Evolutionary conservation across 1,284 basidiomycete genomes (phyloP), one percentile per base, ranked within the genome.

Genomic region (Fistulina hepatica): DNA sequence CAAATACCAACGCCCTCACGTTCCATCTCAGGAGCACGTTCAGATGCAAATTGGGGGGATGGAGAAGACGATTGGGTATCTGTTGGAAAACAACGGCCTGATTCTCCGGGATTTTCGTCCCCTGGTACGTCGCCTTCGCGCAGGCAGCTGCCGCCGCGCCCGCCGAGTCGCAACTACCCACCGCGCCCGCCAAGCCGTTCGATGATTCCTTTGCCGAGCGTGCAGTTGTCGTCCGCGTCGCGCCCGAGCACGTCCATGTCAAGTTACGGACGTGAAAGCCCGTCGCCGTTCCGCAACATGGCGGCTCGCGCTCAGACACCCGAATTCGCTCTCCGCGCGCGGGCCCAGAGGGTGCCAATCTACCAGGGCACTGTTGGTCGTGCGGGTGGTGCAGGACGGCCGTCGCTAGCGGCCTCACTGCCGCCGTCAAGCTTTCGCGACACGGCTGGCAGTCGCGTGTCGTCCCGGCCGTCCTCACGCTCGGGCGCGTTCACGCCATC

Each of bases 351-450:
- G 35, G 59, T 76, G 6, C 65, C 73, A 6, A 58, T 76, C 39
- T 73, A 70, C 48, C 64, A 66, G 28, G 61, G 65, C 31, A 52
- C 57, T 7, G 47, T 52, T 23, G 55, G 50, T 27, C 54, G 34
- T 43, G 49, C 15, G 61, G 60, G 36, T 50, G 55, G 41, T n/a
- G 55, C 60, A n/a, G 60, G 57, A 6, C 66, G 72, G 41, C 57
- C 65, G 6, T 62, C 65, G 10, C 23, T 54, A 15, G 51, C 52
- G 10, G 38, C 45, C 24, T 75, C 66, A 48, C 55, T 70, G 11
- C 82, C 82, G 4, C 83, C 82, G 1, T 85, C 83, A 16, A 84
- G 81, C 55, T 86, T 77, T 64, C 67, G 71, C 25, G 80, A 83
- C 43, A 63, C 60, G 6, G 55, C 63, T 6, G 51, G 48, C 16